Evolutionary conservation across 805 yeast genomes (phyloP), one percentile per base, ranked within the genome.

Genomic region (Brettanomyces sp.): DNA sequence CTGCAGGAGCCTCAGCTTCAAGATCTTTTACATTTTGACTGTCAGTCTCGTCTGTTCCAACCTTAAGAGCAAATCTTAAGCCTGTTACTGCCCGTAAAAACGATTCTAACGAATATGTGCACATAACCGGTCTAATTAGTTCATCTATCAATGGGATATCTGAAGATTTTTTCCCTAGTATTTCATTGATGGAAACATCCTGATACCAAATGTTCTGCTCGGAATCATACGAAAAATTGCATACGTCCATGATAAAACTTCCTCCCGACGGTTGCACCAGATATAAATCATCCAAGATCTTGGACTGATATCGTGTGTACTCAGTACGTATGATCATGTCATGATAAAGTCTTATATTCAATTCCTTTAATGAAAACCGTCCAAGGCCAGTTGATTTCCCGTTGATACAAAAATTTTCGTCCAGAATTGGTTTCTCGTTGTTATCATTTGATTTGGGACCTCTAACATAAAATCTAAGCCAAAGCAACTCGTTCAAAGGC

Each of bases 371-470:
- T 4, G 21, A 24, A 32, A 43, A 43, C 25, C 28, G 24, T 2
- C 45, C 45, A 24, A 43, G 37, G 5, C 41, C 41, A 8, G 45
- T 43, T n/a, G 45, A 43, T 21, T 14, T 14, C 11, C 41, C 45
- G 23, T 23, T 25, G n/a, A 25, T 25, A 8, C n/a, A 9, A 3
- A 14, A 36, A 5, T 34, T 30, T 21, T 38, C 12, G 12, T 21
- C 36, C 32, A 39, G n/a, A n/a, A 30, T 24, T 14, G 33, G 14
- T 38, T 23, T 38, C 28, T 23, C 28, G 6, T n/a, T n/a, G 34
- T 7, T 5, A 6, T 25, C 32, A 25, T 7, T 32, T 13, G 2
- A 13, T 13, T 38, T 22, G 11, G 3, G 6, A 6, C 14, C 24
- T 7, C 37, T 36, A 11, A 30, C 14, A 13, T 21, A 14, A 25